Conservation (phyloP, 257 asterid species). For the Solanum habrochaites region DNA sequence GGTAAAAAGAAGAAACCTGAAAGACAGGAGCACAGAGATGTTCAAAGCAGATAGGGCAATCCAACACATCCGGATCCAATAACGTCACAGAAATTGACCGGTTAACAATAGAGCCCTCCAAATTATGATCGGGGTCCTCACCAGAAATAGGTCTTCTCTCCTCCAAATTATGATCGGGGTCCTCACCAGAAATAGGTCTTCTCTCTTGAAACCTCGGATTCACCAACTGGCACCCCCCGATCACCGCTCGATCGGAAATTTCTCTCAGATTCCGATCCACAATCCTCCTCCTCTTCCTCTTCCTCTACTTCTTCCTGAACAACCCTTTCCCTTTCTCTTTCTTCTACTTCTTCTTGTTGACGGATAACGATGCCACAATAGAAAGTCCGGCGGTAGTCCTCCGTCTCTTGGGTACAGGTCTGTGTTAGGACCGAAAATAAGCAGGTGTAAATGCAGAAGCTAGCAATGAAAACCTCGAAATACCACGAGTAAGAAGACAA, state of each 20-base stretch:
- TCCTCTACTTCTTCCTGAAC: not conserved
- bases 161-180: too few relatives aligned
- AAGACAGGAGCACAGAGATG: conserved; percentile 50
- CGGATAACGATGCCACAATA: not conserved
- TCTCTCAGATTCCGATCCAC: not conserved
- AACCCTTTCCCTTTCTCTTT: not conserved
- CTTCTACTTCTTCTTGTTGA: not conserved
- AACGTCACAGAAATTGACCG: conserved; percentile 26
- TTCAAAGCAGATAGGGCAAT: conserved; percentile 61
- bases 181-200: too few relatives aligned
- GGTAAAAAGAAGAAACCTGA: conserved; percentile 32
- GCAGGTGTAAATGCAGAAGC: too few relatives aligned
- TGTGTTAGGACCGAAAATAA: conserved; percentile 6
- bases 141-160: not conserved
- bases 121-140: not conserved
- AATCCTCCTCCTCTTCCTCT: not conserved
- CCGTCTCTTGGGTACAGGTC: not conserved
- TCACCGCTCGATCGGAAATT: not conserved
- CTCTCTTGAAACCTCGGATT: not conserved
- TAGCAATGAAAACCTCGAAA: too few relatives aligned
- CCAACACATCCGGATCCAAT: conserved; percentile 57
- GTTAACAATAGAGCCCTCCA: not conserved
- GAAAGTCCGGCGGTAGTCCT: not conserved
- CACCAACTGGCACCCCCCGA: not conserved
- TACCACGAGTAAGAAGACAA: too few relatives aligned